These are phyloP conservation scores for Peronospora destructor DNA, from an alignment of 352 stramenopile genomes.

Conservation along the genomic window DNA sequence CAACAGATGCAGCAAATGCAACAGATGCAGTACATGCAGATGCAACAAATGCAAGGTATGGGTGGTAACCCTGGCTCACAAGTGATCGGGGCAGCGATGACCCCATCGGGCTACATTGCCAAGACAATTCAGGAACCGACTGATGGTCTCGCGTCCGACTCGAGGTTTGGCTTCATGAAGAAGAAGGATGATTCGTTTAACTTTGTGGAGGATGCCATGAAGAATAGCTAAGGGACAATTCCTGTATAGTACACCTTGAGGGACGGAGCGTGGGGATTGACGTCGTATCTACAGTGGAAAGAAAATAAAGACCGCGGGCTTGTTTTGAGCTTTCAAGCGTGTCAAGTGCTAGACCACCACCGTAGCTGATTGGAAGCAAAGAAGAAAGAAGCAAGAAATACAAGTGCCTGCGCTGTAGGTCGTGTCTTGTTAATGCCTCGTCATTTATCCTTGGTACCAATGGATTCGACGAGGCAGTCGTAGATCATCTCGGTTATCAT, in stretches of 20 bases:
- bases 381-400: conserved; percentile 22
- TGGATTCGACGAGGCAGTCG: not conserved
- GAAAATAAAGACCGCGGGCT: conserved; percentile 12
- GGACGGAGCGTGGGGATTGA: conserved; percentile 27
- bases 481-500: conserved; percentile 1
- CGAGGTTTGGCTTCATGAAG: conserved; percentile 83
- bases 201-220: conserved; percentile 86
- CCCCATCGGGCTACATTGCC: conserved; percentile 75
- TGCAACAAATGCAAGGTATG: conserved; percentile 55
- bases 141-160: conserved; percentile 58
- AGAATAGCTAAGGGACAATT: conserved; percentile 58
- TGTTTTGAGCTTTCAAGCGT: conserved; percentile 10
- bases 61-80: conserved; percentile 46
- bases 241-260: conserved; percentile 47
- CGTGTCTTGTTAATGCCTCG: conserved; percentile 2
- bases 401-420: conserved; percentile 18
- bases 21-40: conserved; percentile 66
- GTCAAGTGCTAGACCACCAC: conserved; percentile 13
- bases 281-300: conserved; percentile 23
- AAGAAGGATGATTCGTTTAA: conserved; percentile 86
- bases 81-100: conserved; percentile 82
- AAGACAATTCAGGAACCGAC: conserved; percentile 83
- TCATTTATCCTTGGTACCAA: not conserved
- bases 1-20: conserved; percentile 72
- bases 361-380: conserved; percentile 24